Evolutionary conservation across 208 protist species (phyloP), one percentile per base, ranked within the genome.

Genomic region (Giardia duodenalis): DNA sequence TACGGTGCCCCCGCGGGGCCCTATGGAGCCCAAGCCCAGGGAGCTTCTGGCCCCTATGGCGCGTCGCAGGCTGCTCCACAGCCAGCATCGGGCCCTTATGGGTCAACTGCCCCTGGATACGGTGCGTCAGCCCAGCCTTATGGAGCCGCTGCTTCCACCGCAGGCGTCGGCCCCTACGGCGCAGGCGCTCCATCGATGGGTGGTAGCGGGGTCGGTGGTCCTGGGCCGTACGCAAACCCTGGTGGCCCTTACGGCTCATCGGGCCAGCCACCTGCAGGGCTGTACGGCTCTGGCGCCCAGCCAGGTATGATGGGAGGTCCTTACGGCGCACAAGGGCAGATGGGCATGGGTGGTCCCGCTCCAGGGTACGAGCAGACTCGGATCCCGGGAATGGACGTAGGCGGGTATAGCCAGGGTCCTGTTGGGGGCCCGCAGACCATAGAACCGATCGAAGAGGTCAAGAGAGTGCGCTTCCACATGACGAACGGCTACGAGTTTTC

Each of bases 401-500:
- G 19, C 30, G 19, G 30, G 57, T 76, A 76, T 76, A 30, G 57
- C 57, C 57, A 76, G 30, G 19, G 30, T 39, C 57, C 57, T 10
- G 10, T 76, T 76, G 57, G 57, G 19, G 57, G 57, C 30, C 57
- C 57, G 10, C 57, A 30, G 57, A 10, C 10, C 19, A 30, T 30
- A 30, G 57, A 76, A 30, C 57, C 57, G 10, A 30, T 76, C 30
- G 57, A 76, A 30, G 57, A 76, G 57, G 57, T 76, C 57, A 76
- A 76, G 57, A 10, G 57, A 10, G 57, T 76, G 19, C 57, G 30
- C 19, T 76, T 76, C 57, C 57, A 76, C 57, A 76, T 91, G 4
- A 91, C 44, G 2, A 91, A 91, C 45, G 88, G 88, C 0, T 2
- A 47, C n/a, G 88, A 91, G n/a, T 4, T 91, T n/a, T 2, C 88